Percentiles rank a stretch among this genome's conserved stretches.
phyloP scores from a whole-genome alignment of 2,329 filamentous ascomycete genomes.

The Didymella sp. region DNA sequence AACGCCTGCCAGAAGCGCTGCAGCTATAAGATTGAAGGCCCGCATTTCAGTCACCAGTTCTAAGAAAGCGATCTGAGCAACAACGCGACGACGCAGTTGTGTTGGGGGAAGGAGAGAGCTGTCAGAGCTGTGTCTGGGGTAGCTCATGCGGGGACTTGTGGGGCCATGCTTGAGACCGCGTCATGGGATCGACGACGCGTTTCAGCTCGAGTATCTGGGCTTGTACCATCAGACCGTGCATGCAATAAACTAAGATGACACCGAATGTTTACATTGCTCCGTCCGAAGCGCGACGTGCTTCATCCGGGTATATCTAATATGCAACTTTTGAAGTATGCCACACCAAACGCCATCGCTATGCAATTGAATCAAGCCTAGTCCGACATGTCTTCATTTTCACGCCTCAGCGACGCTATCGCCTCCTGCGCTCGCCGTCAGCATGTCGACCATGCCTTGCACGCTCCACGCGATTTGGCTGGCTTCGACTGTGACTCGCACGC shows the following conservation, averaged over 20 bases:
- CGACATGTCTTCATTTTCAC: conserved; percentile 9
- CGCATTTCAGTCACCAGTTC: conserved; percentile 36
- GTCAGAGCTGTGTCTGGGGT: conserved; percentile 12
- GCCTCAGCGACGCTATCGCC: conserved; percentile 22
- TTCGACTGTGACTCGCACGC: conserved; percentile 80
- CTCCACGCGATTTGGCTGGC: conserved; percentile 81
- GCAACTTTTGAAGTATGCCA: conserved; percentile 19
- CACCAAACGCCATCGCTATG: conserved; percentile 50
- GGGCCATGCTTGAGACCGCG: conserved; percentile 6
- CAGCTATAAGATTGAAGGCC: conserved; percentile 26
- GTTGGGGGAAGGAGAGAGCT: conserved; percentile 1
- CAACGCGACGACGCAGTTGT: neutral
- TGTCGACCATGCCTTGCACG: conserved; percentile 87
- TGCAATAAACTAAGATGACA: neutral
- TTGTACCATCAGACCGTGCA: neutral
- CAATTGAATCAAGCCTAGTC: conserved; percentile 7
- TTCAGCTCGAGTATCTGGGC: conserved; percentile 5
- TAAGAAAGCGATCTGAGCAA: neutral
- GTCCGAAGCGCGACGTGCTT: conserved; percentile 30
- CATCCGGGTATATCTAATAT: conserved; percentile 24
- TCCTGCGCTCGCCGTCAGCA: conserved; percentile 68
- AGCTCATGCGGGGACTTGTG: conserved; percentile 16
- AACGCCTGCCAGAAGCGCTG: conserved; percentile 52
- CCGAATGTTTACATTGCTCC: conserved; percentile 20
- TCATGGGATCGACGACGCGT: conserved; percentile 11